Conservation (phyloP, 768 basidiomycete species). For the Mycena crocata region DNA sequence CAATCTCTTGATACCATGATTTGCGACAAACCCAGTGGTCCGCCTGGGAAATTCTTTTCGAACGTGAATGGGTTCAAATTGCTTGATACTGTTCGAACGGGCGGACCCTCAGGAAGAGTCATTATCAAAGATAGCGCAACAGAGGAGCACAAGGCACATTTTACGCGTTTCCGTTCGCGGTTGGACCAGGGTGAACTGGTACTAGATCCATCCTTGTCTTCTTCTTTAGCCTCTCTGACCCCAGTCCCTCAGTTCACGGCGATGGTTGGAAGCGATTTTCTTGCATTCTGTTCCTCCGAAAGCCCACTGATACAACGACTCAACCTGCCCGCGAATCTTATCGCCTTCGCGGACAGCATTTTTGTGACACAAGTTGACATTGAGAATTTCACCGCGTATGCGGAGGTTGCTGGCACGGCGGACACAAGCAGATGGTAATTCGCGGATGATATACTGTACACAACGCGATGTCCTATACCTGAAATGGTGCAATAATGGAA, state of each 20-base stretch:
- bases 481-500: too few relatives aligned
- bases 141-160: conserved; percentile 57
- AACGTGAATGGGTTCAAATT: conserved; percentile 59
- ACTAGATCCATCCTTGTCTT: conserved; percentile 33
- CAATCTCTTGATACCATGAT: conserved; percentile 53
- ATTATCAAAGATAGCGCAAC: conserved; percentile 53
- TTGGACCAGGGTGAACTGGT: conserved; percentile 68
- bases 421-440: conserved; percentile 27
- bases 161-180: conserved; percentile 60
- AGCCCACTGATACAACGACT: conserved; percentile 61
- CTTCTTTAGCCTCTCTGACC: not conserved
- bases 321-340: conserved; percentile 59
- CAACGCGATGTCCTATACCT: not conserved
- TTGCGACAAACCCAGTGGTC: conserved; percentile 45
- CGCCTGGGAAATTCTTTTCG: conserved; percentile 73
- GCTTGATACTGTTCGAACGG: conserved; percentile 63
- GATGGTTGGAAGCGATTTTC: conserved; percentile 61
- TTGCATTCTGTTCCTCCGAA: conserved; percentile 70
- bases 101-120: conserved; percentile 62
- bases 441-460: not conserved
- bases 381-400: conserved; percentile 70
- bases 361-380: conserved; percentile 70
- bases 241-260: conserved; percentile 60
- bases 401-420: conserved; percentile 55
- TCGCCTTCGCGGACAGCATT: conserved; percentile 56